Evolutionary conservation across 208 protist genomes (phyloP), one percentile per base, ranked within the genome.

Genomic region (Acanthamoeba healyi): DNA sequence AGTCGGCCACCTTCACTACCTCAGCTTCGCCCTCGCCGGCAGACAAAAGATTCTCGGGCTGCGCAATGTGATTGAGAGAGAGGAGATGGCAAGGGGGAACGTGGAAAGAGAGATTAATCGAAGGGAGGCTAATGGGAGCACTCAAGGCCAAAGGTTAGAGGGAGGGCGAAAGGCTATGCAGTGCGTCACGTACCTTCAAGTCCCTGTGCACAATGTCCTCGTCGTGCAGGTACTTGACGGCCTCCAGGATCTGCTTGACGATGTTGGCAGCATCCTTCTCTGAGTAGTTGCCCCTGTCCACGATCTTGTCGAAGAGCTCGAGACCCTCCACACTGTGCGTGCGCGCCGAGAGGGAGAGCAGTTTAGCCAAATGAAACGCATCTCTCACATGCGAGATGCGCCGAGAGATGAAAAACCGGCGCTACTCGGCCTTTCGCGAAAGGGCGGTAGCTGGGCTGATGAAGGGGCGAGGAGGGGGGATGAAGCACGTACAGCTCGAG

Each of bases 241-340:
- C 97, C 77, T 97, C 91, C 40, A 96, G 90, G 5, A 98, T 90
- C 51, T 97, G 86, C 34, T 94, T 63, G 12, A 96, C 90, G 32
- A 98, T 63, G 42, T 94, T 89, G 51, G 90, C 56, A 19, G 96
- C 96, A 38, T 97, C 97, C 38, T 94, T 56, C 79, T 98, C 98
- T 32, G 96, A 95, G 87, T 98, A 98, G 32, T 95, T 94, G 42
- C 95, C 96, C 58, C 97, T 92, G 44, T 95, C 65, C 7, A 98
- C 95, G 74, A 98, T 98, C 38, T 95, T 95, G 94, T 98, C 98
- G 94, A 98, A 98, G 24, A 98, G 77, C 94, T 98, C 97, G 2
- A 97, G 97, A 54, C 97, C 97, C 46, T 91, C 94, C 19, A 98
- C 96, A 65, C 89, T 93, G 86, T 2, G 24, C 61, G n/a, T n/a